Base-by-base conservation (phyloP, 129 eudicot genomes). In the Flaveria brownii region DNA sequence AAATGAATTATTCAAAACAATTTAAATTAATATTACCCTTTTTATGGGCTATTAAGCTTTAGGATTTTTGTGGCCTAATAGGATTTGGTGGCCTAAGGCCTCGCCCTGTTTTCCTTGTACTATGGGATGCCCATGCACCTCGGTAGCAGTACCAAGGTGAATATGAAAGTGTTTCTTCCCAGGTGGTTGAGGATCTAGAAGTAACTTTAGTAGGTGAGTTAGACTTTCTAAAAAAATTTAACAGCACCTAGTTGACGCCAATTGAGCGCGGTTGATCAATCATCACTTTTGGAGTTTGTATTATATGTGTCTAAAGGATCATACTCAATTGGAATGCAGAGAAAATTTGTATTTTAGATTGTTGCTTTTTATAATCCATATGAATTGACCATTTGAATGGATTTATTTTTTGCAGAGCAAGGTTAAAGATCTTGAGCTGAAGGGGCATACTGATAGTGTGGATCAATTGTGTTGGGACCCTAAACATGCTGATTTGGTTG, bases 391-490 rank as follows among this genome's bases (percentile, higher is more conserved):
- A 65, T 76, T 11, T 36, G 39, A 22, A 63, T 22, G 71, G 80
- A 10, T 39, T 52, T n/a, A 72, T 26, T 72, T 62, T 71, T 60
- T 78, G 77, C 91, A 94, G 98, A 88, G 96, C 7, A 94, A 94
- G 90, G 97, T 80, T 65, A 94, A 94, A 81, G 98, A 91, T 80
- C 81, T 91, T 68, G 99, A 91, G 78, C 82, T 94, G 11, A 94
- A 89, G 82, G 97, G 99, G 75, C 96, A 91, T 72, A 89, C 92
- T 43, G 97, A 94, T 80, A 94, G 99, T 73, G 99, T 94, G 51
- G 99, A 94, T 83, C 99, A 94, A 85, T 80, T 94, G 23, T 94
- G 99, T 68, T 94, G 99, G 99, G 99, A 94, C 68, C 99, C 99
- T 16, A 94, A 89, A 77, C 99, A 94, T 80, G 87, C 96, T 50